Percentiles rank a stretch among this genome's conserved stretches.
These are phyloP conservation scores for Hebeloma cylindrosporum DNA, from an alignment of 768 basidiomycete genomes.

Conservation along the genomic window DNA sequence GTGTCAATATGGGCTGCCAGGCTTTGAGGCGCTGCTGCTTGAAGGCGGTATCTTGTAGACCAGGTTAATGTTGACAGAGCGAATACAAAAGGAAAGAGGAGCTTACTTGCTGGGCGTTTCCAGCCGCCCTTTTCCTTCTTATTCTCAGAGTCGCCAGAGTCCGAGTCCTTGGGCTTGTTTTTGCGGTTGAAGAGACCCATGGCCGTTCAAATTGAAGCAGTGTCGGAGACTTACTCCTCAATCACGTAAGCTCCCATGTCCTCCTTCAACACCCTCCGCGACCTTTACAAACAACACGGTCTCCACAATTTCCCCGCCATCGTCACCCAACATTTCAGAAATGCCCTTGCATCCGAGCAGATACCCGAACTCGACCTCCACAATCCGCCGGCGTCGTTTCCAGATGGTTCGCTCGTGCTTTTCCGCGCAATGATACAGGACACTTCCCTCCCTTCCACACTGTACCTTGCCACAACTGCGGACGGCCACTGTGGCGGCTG, in stretches of 20 bases:
- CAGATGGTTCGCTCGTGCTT: conserved; percentile 58
- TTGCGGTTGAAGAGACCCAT: conserved; percentile 66
- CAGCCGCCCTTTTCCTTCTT: conserved; percentile 87
- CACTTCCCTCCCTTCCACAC: conserved; percentile 68
- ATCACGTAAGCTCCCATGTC: conserved; percentile 50
- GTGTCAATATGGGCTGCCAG: conserved; percentile 99
- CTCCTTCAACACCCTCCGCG: conserved; percentile 46
- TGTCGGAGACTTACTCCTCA: conserved; percentile 19
- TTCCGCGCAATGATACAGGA: conserved; percentile 85
- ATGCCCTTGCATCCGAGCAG: conserved; percentile 30
- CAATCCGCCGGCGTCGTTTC: conserved; percentile 49
- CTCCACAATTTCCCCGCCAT: conserved; percentile 38
- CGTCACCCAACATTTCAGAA: conserved; percentile 48
- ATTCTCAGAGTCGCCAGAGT: conserved; percentile 46
- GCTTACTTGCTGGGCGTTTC: conserved; percentile 77
- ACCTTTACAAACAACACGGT: conserved; percentile 38
- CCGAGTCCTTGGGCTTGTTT: conserved; percentile 38
- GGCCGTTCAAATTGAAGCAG: conserved; percentile 13
- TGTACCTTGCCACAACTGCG: conserved; percentile 58
- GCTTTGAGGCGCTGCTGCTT: conserved; percentile 99
- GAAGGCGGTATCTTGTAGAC: conserved; percentile 85
- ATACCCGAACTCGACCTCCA: conserved; percentile 55
- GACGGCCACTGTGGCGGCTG: conserved; percentile 66
- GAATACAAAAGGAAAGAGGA: conserved; percentile 14
- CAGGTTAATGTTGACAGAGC: conserved; percentile 16